Evolutionary conservation across 225 moss, liverwort and hornwort species (phyloP), one percentile per base, ranked within the genome.

Genomic region (Physcomitrellopsis africana): DNA sequence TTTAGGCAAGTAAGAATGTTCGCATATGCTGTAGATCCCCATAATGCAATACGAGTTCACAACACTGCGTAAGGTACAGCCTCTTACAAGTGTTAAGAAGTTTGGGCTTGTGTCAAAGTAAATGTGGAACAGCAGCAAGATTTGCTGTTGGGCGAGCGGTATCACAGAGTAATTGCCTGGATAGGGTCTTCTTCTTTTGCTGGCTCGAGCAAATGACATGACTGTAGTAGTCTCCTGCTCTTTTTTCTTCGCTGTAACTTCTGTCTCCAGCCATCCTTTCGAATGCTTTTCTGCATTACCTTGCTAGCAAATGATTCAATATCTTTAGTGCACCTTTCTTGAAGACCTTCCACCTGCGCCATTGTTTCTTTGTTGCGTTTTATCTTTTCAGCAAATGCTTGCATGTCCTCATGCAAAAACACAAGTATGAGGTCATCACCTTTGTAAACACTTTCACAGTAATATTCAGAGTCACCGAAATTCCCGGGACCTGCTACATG

Each of bases 341-440:
- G 53, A 9, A 83, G 68, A 22, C 6, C 11, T 44, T 76, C 57
- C 26, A 75, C 45, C 29, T 62, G 75, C 1, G 26, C 46, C 10
- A 68, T 58, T 11, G 43, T 37, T 0, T 76, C 76, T 72, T 68
- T 49, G 51, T 80, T 72, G 16, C 72, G 20, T 64, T 63, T 79
- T 10, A 80, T 56, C 63, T 72, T 68, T 17, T 2, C 45, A 68
- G 19, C 72, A 2, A 43, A 60, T 10, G 55, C 76, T 80, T 63
- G 55, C 9, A 83, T 68, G 6, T 24, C 60, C 0, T 62, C 69
- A 46, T 51, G 23, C 47, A 9, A 19, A 19, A 74, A 3, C 14
- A 70, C 10, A 54, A n/a, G 0, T 53, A 15, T 23, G 19, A 41
- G 0, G 8, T 67, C 67, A 15, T 72, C 14, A 2, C 15, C 7